phyloP scores from a whole-genome alignment of 2,329 filamentous ascomycete genomes.

The Fusarium decemcellulare region DNA sequence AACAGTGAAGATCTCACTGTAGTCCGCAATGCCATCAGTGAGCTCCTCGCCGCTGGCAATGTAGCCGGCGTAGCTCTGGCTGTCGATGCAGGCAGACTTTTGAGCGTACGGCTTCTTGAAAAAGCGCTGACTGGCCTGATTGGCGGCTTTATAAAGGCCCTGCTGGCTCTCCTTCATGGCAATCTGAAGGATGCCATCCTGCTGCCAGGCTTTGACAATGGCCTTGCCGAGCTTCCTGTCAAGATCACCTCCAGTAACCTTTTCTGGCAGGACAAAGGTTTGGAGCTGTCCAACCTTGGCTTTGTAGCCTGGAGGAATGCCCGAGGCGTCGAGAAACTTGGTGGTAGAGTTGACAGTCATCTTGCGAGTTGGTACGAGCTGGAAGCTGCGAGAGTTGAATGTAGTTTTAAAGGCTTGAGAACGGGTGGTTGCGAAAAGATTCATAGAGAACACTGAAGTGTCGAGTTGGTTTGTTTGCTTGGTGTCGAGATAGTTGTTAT shows the following conservation, averaged over 20 bases:
- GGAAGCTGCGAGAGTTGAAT: background rate
- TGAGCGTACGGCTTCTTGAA: slow-evolving; percentile 53
- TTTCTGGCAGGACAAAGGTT: slow-evolving; percentile 59
- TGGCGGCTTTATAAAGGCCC: slow-evolving; percentile 53
- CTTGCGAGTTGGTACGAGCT: background rate
- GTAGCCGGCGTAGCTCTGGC: slow-evolving; percentile 62
- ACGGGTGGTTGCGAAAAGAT: too few species aligned
- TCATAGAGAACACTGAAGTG: too few species aligned
- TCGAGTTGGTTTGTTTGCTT: too few species aligned
- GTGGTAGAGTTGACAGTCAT: background rate
- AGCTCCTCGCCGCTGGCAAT: slow-evolving; percentile 65
- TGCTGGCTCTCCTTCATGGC: slow-evolving; percentile 55
- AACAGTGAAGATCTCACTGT: slow-evolving; percentile 67
- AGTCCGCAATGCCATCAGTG: slow-evolving; percentile 64
- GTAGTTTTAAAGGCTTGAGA: too few species aligned
- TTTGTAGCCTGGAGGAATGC: slow-evolving; percentile 47
- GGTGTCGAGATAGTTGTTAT: too few species aligned
- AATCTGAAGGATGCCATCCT: slow-evolving; percentile 64
- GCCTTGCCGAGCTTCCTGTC: slow-evolving; percentile 56
- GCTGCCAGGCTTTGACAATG: slow-evolving; percentile 59
- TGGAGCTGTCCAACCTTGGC: slow-evolving; percentile 50
- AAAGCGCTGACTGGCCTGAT: slow-evolving; percentile 55
- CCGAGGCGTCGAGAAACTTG: slow-evolving; percentile 8
- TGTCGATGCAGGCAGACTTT: slow-evolving; percentile 61
- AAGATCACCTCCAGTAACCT: slow-evolving; percentile 50